Evolutionary conservation across 257 asterid genomes (phyloP), one percentile per base, ranked within the genome.

Genomic region (Parsonsia alboflavescens): DNA sequence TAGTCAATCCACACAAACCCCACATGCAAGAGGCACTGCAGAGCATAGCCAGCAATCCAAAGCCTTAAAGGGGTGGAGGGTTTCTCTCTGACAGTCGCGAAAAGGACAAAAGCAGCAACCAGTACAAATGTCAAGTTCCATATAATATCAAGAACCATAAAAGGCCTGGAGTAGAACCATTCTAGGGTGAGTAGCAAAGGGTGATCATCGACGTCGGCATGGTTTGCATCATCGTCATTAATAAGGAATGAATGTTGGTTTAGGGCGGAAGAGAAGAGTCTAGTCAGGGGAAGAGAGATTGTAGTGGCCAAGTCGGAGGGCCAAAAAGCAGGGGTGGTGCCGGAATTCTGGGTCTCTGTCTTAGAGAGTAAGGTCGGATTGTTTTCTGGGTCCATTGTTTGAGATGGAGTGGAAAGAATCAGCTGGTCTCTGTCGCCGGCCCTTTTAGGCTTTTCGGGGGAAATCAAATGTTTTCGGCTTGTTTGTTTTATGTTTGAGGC

Each of bases 11-110:
- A 90, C 48, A 89, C 86, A 77, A 93, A 88, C 16, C 85, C 91
- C 53, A 89, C 89, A 58, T 90, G 97, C 84, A 93, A 85, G 71
- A 89, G 83, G 76, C 93, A 89, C 86, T 88, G 97, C 61, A 93
- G 59, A 74, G 96, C 98, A 82, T 93, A 93, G 19, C 95, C 98
- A 72, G 67, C 82, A 78, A 93, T 71, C 98, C 98, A 93, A 10
- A 88, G 75, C 88, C 98, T 84, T 17, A 91, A 62, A 78, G 97
- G 96, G 8, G 96, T 91, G 22, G 87, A 83, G 54, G 98, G 98
- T 52, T 75, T 81, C 68, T 93, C 97, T 6, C 72, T 72, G 26
- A 85, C 9, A 24, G 96, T 87, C 66, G 85, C 83, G 77, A 89
- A 67, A 4, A 93, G 82, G 72, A 89, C 91, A 22, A 84, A 86